Percentiles rank a stretch among this genome's conserved stretches.
Conservation (phyloP, 805 yeast species). For the Candida maris region DNA sequence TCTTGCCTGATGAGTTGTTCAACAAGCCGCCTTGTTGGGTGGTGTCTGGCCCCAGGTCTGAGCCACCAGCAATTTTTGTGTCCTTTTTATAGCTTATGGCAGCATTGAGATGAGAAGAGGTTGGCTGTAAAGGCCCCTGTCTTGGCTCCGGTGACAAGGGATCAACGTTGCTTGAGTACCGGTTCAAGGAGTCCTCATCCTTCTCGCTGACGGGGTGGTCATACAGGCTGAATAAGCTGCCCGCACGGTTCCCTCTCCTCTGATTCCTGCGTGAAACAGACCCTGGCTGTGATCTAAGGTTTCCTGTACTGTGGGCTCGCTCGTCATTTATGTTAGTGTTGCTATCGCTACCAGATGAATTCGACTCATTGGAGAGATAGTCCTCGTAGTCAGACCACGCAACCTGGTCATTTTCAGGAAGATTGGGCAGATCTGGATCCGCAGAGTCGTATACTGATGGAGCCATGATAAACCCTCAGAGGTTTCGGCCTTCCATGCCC, state of each 20-base stretch:
- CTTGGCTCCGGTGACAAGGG: neutral
- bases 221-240: neutral
- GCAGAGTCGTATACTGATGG: slow-evolving; percentile 34
- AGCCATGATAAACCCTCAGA: slow-evolving; percentile 2
- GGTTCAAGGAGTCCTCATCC: neutral
- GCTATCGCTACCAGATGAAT: neutral
- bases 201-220: neutral
- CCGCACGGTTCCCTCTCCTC: neutral
- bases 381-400: slow-evolving; percentile 33
- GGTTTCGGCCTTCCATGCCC: no score
- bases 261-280: neutral
- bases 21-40: neutral
- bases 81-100: slow-evolving; percentile 1
- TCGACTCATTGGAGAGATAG: slow-evolving; percentile 18
- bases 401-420: slow-evolving; percentile 32
- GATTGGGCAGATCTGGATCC: slow-evolving; percentile 39
- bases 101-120: slow-evolving; percentile 4
- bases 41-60: neutral
- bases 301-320: neutral
- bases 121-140: slow-evolving; percentile 3
- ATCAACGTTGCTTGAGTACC: neutral
- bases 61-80: neutral
- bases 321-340: neutral
- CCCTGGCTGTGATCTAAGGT: neutral
- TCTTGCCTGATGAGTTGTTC: neutral